A percentile compares a stretch with the other conserved stretches of the same genome.
Conservation (phyloP, 352 stramenopile genomes). For the Pythium brassicae region DNA sequence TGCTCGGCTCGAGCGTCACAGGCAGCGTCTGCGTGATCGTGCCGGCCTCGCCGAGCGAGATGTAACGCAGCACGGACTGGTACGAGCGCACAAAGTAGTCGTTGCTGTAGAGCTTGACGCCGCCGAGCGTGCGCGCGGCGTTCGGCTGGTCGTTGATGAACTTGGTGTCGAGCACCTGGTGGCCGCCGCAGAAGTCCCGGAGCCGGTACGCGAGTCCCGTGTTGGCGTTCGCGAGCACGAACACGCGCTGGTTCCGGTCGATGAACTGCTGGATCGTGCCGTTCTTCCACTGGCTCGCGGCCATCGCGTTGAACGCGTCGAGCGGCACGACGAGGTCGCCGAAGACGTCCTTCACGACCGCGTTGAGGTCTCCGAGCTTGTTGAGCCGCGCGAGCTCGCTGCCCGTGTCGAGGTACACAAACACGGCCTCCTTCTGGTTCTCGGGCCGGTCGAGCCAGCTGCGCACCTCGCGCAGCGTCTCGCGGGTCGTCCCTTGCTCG, state of each 20-base stretch:
- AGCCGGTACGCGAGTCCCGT: slow-evolving; percentile 57
- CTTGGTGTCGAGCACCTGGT: slow-evolving; percentile 33
- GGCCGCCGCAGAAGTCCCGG: slow-evolving; percentile 36
- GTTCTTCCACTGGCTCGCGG: slow-evolving; percentile 30
- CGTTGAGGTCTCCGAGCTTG: slow-evolving; percentile 35
- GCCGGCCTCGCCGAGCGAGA: slow-evolving; percentile 31
- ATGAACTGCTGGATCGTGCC: slow-evolving; percentile 41
- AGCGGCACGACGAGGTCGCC: slow-evolving; percentile 37
- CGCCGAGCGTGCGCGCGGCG: slow-evolving; percentile 32
- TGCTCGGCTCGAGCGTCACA: slow-evolving; percentile 28
- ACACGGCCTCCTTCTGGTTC: slow-evolving; percentile 37
- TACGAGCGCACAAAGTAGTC: slow-evolving; percentile 33
- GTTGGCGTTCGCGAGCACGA: slow-evolving; percentile 32
- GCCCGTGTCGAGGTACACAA: slow-evolving; percentile 63
- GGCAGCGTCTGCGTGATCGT: slow-evolving; percentile 18
- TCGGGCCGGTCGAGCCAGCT: slow-evolving; percentile 43
- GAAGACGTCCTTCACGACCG: slow-evolving; percentile 41
- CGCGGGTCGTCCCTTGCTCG: slow-evolving; percentile 39
- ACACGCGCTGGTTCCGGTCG: slow-evolving; percentile 43
- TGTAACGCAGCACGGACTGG: slow-evolving; percentile 49
- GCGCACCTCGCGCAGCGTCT: slow-evolving; percentile 52
- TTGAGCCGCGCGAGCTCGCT: slow-evolving; percentile 37
- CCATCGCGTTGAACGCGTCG: slow-evolving; percentile 32
- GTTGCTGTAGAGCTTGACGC: slow-evolving; percentile 17
- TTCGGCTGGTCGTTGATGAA: slow-evolving; percentile 33